A percentile compares a stretch with the other conserved stretches of the same genome.
These are phyloP conservation scores for Candida hungchunana DNA, from an alignment of 805 yeast species.

Conservation along the genomic window DNA sequence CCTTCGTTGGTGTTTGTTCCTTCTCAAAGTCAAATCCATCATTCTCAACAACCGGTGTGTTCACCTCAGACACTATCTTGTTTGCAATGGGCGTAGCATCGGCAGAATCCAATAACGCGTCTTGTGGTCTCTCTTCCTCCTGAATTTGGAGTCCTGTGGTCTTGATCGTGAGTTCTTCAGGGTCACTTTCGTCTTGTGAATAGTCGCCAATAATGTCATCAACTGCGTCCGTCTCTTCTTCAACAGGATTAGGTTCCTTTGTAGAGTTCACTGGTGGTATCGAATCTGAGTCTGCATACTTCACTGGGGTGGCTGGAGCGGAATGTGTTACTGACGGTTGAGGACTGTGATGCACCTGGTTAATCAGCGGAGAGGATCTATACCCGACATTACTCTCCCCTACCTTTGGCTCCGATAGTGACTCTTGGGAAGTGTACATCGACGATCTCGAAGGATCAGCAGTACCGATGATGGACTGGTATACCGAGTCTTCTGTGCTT, in stretches of 20 bases:
- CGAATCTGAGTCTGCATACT: not conserved
- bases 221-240: conserved; percentile 1
- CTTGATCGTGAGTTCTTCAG: conserved; percentile 7
- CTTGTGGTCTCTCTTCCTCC: conserved; percentile 15
- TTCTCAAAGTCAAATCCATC: conserved; percentile 14
- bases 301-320: conserved; percentile 5
- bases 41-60: conserved; percentile 6
- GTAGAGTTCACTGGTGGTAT: conserved; percentile 2
- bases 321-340: not conserved
- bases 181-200: conserved; percentile 15
- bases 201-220: conserved; percentile 17
- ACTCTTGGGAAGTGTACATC: conserved; percentile 14
- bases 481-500: conserved; percentile 18
- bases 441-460: conserved; percentile 9
- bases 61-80: conserved; percentile 1
- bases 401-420: conserved; percentile 10
- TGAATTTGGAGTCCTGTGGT: conserved; percentile 11
- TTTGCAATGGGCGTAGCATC: conserved; percentile 11
- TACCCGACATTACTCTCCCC: conserved; percentile 7
- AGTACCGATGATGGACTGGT: conserved; percentile 7
- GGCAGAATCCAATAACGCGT: conserved; percentile 13
- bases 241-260: not conserved
- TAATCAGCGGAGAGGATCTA: conserved; percentile 18
- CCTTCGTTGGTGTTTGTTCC: conserved; percentile 5
- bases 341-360: conserved; percentile 9